A percentile compares a stretch with the other conserved stretches of the same genome.
Evolutionary conservation across 352 stramenopile species (phyloP).

Genomic region (Paralagenidium karlingii): DNA sequence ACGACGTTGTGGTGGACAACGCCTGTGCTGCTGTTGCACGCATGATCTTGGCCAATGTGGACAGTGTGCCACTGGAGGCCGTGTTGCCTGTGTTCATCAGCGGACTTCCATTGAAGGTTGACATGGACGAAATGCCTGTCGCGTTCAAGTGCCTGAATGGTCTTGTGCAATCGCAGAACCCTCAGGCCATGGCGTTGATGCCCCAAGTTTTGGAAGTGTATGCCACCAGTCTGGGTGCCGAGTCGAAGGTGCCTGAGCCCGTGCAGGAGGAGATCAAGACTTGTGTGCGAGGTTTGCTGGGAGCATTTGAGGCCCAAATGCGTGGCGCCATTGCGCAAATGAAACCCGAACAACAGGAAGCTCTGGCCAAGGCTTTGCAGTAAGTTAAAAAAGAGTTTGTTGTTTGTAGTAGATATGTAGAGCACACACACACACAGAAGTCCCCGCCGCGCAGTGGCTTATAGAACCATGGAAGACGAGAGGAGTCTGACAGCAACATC

Average conservation of each 20-base stretch:
- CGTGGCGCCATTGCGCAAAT: slow-evolving; percentile 65
- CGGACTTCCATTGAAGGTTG: slow-evolving; percentile 90
- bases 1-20: slow-evolving; percentile 88
- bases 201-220: slow-evolving; percentile 73
- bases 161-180: slow-evolving; percentile 86
- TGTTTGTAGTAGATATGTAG: too few relatives aligned
- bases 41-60: slow-evolving; percentile 84
- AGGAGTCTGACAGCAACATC: too few relatives aligned
- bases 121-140: slow-evolving; percentile 94
- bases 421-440: too few relatives aligned
- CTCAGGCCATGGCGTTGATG: slow-evolving; percentile 52
- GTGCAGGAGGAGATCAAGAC: slow-evolving; percentile 59
- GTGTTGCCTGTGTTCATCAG: slow-evolving; percentile 91
- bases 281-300: slow-evolving; percentile 50
- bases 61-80: slow-evolving; percentile 80
- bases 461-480: too few relatives aligned
- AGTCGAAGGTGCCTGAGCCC: slow-evolving; percentile 58
- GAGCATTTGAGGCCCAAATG: slow-evolving; percentile 63
- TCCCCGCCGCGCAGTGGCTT: too few relatives aligned
- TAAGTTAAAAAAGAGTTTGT: slow-evolving; percentile 3
- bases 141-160: slow-evolving; percentile 92
- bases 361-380: slow-evolving; percentile 16
- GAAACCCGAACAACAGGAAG: slow-evolving; percentile 51
- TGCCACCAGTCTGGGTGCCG: slow-evolving; percentile 45
- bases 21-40: slow-evolving; percentile 85